These are phyloP conservation scores for Waitea zeae DNA, from an alignment of 1,284 basidiomycete genomes.

Conservation along the genomic window DNA sequence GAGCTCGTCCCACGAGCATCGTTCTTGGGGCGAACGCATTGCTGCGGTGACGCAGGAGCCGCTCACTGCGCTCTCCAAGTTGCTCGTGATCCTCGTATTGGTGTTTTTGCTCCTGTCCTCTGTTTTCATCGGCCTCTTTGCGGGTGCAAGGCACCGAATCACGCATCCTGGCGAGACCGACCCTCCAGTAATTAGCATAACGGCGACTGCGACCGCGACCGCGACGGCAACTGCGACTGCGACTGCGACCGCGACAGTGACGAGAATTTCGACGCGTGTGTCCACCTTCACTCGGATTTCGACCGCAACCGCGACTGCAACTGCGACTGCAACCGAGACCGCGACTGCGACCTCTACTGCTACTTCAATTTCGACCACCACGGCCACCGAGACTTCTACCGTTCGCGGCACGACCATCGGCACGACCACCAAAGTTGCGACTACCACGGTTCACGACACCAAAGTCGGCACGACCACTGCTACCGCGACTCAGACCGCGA, in stretches of 20 bases:
- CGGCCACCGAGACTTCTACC: too few relatives aligned
- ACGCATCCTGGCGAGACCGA: conserved; percentile 20
- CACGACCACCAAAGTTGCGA: too few relatives aligned
- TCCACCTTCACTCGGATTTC: conserved; percentile 11
- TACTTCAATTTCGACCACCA: too few relatives aligned
- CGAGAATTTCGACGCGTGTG: conserved; percentile 13
- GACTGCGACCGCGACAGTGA: conserved; percentile 16
- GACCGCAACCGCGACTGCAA: conserved; percentile 17
- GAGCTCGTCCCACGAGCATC: conserved; percentile 7
- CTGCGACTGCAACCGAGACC: conserved; percentile 7
- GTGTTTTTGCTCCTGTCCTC: conserved; percentile 69
- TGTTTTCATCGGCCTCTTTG: conserved; percentile 85
- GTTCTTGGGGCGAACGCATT: conserved; percentile 30
- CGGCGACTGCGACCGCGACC: conserved; percentile 14
- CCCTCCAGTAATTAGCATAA: conserved; percentile 14
- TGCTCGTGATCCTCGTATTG: conserved; percentile 62
- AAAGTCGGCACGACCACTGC: conserved; percentile 15
- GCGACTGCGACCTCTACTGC: too few relatives aligned
- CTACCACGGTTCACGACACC: too few relatives aligned
- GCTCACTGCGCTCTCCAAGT: conserved; percentile 71
- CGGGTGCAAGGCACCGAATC: conserved; percentile 68
- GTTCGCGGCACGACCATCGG: too few relatives aligned
- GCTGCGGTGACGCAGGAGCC: conserved; percentile 50
- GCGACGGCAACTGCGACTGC: conserved; percentile 10
- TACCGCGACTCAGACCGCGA: conserved; percentile 16